Evolutionary conservation across 192 early-diverging fungal species (phyloP), one percentile per base, ranked within the genome.

Genomic region (Dispira simplex): DNA sequence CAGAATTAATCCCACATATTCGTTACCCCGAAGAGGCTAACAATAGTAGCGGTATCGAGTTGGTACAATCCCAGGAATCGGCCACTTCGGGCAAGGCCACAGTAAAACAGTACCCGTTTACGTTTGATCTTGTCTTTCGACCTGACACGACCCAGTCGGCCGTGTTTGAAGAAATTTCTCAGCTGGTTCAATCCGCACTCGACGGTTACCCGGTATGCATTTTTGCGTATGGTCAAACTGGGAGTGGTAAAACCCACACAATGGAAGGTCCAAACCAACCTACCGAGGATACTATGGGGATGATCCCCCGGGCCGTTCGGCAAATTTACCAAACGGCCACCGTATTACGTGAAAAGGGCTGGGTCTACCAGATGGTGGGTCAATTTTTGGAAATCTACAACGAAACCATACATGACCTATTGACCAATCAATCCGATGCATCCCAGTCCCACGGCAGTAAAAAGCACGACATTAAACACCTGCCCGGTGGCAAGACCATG

Each of bases 181-280:
- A 96, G 70, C 77, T 99, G 12, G 90, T 99, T 16, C 93, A 97
- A 66, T 91, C 89, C 1, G 93, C 92, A 0, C 66, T 99, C 45
- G 96, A 98, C 65, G 95, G 95, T 3, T 97, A 94, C 68, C 93
- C 97, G 62, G 92, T 95, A 11, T 93, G 92, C 67, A 95, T 98
- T 45, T 98, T 98, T 79, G 93, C 94, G 0, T 98, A 98, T 67
- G 95, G 95, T 0, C 95, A 98, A 77, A 98, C 95, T 0, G 93
- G 93, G 1, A 85, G 84, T 63, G 93, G 93, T 46, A 97, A 95
- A 72, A 89, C 89, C 1, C 82, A 85, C 62, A 90, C 89, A 0
- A 90, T 90, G 88, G 79, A 87, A 67, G 88, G 88, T 32, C 75
- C 80, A 0, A 65, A 75, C 47, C 62, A 72, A 32, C 63, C 65